Percentiles rank a stretch among this genome's conserved stretches.
These are phyloP conservation scores for Ogataea degrootiae DNA, from an alignment of 805 yeast genomes.

Conservation along the genomic window DNA sequence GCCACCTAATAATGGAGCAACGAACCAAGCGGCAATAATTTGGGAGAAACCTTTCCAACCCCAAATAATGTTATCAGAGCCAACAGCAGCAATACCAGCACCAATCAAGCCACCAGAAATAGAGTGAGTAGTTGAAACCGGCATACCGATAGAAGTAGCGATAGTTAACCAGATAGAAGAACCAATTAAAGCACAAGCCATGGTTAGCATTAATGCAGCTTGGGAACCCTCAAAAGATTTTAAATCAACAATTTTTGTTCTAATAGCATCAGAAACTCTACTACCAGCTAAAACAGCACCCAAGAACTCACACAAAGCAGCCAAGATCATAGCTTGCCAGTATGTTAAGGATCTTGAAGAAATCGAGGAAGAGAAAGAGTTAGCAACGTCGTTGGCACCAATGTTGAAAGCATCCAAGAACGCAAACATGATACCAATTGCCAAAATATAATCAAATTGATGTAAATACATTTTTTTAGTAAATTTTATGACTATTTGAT, in stretches of 20 bases:
- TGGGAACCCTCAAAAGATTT: conserved; percentile 48
- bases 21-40: conserved; percentile 76
- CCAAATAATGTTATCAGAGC: conserved; percentile 58
- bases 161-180: conserved; percentile 65
- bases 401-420: conserved; percentile 75
- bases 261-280: conserved; percentile 69
- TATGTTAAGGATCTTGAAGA: conserved; percentile 65
- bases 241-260: conserved; percentile 56
- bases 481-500: background rate
- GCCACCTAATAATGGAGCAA: conserved; percentile 72
- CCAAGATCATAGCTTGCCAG: conserved; percentile 73
- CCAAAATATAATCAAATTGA: conserved; percentile 64
- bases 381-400: conserved; percentile 80
- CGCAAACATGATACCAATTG: conserved; percentile 64
- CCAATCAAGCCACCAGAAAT: conserved; percentile 76
- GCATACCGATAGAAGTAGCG: conserved; percentile 66
- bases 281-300: conserved; percentile 75
- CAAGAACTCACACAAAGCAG: conserved; percentile 65
- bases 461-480: background rate
- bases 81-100: conserved; percentile 68
- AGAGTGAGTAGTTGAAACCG: conserved; percentile 80
- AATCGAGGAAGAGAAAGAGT: conserved; percentile 72
- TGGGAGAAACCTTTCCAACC: conserved; percentile 73
- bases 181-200: conserved; percentile 73
- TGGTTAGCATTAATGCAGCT: conserved; percentile 67